phyloP scores from a whole-genome alignment of 371 early-diverging fungal species.

The Mortierella sp. region DNA sequence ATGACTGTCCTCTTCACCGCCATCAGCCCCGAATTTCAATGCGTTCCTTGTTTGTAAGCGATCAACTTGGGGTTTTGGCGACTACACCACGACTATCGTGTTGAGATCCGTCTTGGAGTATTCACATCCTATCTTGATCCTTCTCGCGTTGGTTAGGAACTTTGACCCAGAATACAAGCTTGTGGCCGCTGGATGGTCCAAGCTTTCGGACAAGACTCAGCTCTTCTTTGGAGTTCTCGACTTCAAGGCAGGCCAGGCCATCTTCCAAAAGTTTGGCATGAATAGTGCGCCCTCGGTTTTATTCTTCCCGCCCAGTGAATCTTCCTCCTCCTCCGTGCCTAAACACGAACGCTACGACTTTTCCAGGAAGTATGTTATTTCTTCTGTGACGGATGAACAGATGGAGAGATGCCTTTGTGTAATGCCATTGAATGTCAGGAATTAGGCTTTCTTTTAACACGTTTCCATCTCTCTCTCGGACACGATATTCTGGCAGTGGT shows the following conservation, averaged over 20 bases:
- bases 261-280: conserved; percentile 74
- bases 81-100: background rate
- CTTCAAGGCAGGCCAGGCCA: conserved; percentile 76
- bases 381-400: conserved; percentile 51
- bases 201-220: conserved; percentile 55
- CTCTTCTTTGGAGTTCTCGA: conserved; percentile 81
- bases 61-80: background rate
- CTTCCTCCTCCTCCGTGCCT: conserved; percentile 10
- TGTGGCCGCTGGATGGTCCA: conserved; percentile 70
- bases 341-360: conserved; percentile 38
- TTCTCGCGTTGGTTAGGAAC: conserved; percentile 60
- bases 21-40: conserved; percentile 70
- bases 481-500: conserved; percentile 65
- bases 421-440: no score
- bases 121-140: no score
- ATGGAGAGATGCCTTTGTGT: conserved; percentile 50
- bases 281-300: conserved; percentile 77
- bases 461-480: no score
- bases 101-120: no score
- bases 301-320: conserved; percentile 77
- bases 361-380: conserved; percentile 33
- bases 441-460: no score
- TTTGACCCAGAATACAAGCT: conserved; percentile 78
- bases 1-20: conserved; percentile 82
- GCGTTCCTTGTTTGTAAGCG: conserved; percentile 79